Evolutionary conservation across 202 grass and related monocot genomes (phyloP), one percentile per base, ranked within the genome.

Genomic region (Schoenoplectus tabernaemontani): DNA sequence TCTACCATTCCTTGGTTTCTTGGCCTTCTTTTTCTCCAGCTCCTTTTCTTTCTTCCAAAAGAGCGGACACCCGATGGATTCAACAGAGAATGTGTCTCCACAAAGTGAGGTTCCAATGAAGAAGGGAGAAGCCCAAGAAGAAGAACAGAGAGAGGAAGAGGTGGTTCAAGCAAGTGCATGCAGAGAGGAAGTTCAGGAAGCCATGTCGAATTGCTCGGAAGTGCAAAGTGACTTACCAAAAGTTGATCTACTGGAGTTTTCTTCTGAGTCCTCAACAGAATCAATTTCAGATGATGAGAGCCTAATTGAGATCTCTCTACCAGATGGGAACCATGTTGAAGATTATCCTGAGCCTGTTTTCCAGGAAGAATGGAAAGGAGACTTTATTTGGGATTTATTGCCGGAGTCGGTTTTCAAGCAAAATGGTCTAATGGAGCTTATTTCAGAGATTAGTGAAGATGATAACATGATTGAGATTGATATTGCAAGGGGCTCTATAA

Each of bases 391-490:
- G 0, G 82, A 82, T 37, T 82, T 92, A 44, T 69, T 90, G 53
- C 96, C 88, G 0, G 90, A 95, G 36, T 85, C 89, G 50, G 44
- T 90, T 76, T 80, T 92, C 2, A 81, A 85, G 64, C 93, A 84
- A 76, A 86, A 59, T 36, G 91, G 86, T 16, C 83, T 99, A 75
- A 81, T 88, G 76, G 92, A 96, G 66, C 82, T 96, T 36, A 26
- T 93, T 69, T 87, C 86, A 0, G 96, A 99, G 85, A 93, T 96
- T 39, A 82, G 80, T 4, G 92, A 99, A 74, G 96, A 99, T 36
- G 96, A 99, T 59, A 96, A 94, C 83, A 84, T 99, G 68, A 99
- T 96, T 39, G 96, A 99, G 96, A 89, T 99, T 20, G 96, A 99
- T 82, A 96, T 99, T 33, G 46, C 83, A 44, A 86, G 90, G 62